A percentile compares a stretch with the other conserved stretches of the same genome.
Conservation (phyloP, 257 asterid species). For the Nicotiana knightiana region DNA sequence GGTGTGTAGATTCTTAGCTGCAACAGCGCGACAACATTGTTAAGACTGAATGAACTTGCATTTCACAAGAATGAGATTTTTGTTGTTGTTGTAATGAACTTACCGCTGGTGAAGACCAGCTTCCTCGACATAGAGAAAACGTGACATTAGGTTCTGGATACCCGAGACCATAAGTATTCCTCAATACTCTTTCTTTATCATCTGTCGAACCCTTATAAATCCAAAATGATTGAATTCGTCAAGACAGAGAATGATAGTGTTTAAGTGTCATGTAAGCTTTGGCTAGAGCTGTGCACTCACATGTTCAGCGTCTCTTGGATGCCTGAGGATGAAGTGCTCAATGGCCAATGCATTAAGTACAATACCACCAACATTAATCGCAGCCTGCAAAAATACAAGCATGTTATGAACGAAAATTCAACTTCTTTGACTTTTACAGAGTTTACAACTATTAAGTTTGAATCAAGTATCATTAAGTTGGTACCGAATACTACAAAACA, state of each 20-base stretch:
- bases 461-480: neutral
- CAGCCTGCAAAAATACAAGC: conserved; percentile 39
- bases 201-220: conserved; percentile 38
- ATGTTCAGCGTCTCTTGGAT: conserved; percentile 55
- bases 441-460: neutral
- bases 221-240: conserved; percentile 11
- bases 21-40: neutral
- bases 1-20: conserved; percentile 68
- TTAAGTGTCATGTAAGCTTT: neutral
- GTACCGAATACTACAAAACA: too few relatives aligned
- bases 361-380: conserved; percentile 63
- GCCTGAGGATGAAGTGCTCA: conserved; percentile 82
- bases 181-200: conserved; percentile 66
- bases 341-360: conserved; percentile 74
- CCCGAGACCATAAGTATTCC: conserved; percentile 75
- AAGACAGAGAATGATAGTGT: neutral
- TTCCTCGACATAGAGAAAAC: conserved; percentile 89
- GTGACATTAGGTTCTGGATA: conserved; percentile 92
- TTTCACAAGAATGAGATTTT: too few relatives aligned
- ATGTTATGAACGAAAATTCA: neutral
- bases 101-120: conserved; percentile 98
- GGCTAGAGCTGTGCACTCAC: conserved; percentile 33
- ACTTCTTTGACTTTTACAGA: neutral
- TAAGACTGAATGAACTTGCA: neutral
- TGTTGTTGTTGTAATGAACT: conserved; percentile 15